A percentile compares a stretch with the other conserved stretches of the same genome.
Evolutionary conservation across 73 alveolate genomes (phyloP).

Genomic region (Breviolum minutum): DNA sequence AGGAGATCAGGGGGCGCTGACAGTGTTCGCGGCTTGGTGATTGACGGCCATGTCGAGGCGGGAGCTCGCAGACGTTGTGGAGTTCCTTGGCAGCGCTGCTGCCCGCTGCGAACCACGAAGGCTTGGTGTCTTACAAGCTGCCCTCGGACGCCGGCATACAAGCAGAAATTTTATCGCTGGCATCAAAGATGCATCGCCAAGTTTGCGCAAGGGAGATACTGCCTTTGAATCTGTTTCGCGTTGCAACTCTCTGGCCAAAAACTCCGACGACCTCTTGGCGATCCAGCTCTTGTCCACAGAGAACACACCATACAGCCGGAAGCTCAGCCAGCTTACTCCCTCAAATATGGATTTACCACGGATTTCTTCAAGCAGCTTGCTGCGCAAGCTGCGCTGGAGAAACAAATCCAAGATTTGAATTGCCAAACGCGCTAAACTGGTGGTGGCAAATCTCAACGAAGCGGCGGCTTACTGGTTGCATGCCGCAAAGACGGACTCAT

Average conservation of each 20-base stretch:
- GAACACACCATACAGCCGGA: neutral
- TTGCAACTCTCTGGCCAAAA: neutral
- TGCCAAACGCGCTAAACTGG: neutral
- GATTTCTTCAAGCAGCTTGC: neutral
- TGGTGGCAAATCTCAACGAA: neutral
- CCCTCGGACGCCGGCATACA: neutral
- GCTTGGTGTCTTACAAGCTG: slow-evolving; percentile 17
- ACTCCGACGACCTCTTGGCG: neutral
- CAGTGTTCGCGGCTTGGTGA: neutral
- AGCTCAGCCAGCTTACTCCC: neutral
- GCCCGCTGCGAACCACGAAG: neutral
- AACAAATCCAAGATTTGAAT: neutral
- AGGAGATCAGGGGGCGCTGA: neutral
- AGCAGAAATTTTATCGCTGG: neutral
- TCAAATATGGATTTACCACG: neutral
- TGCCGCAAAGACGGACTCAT: neutral
- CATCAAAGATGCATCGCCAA: neutral
- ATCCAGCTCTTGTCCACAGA: neutral
- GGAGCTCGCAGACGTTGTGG: slow-evolving; percentile 27
- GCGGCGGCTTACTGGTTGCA: slow-evolving; percentile 6
- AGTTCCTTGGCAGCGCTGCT: neutral
- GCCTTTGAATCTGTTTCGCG: neutral
- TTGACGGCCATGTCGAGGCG: neutral
- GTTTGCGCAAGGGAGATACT: neutral
- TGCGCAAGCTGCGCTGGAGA: neutral